A percentile compares a stretch with the other conserved stretches of the same genome.
phyloP scores from a whole-genome alignment of 352 stramenopile species.

The Phytopythium kandeliae region DNA sequence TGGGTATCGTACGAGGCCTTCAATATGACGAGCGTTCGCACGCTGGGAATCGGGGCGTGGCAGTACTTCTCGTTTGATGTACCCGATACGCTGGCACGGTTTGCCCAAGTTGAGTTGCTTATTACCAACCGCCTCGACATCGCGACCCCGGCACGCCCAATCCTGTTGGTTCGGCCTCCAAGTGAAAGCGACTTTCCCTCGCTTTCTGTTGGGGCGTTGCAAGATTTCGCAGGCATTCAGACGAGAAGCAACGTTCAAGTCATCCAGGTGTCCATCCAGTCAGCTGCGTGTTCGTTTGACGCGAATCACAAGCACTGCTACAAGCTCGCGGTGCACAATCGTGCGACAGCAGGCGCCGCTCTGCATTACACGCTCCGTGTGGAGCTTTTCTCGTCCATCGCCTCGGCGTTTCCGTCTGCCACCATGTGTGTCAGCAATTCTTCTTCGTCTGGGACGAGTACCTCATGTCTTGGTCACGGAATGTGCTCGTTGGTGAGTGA shows the following conservation, averaged over 20 bases:
- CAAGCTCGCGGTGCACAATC: conserved; percentile 70
- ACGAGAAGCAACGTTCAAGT: conserved; percentile 17
- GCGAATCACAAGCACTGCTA: conserved; percentile 41
- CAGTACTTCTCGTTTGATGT: conserved; percentile 67
- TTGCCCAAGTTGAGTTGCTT: conserved; percentile 39
- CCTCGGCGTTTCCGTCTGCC: conserved; percentile 13
- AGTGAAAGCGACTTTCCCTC: conserved; percentile 49
- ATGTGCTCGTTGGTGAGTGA: conserved; percentile 33
- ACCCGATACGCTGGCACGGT: conserved; percentile 23
- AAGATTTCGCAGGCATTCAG: conserved; percentile 45
- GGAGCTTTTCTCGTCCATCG: conserved; percentile 21
- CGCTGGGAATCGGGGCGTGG: conserved; percentile 46
- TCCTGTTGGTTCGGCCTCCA: conserved; percentile 53
- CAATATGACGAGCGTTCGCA: conserved; percentile 12
- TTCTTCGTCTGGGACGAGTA: conserved; percentile 8
- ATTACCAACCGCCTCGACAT: conserved; percentile 37
- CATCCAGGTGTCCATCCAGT: conserved; percentile 39
- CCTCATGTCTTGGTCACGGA: conserved; percentile 48
- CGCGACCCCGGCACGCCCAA: conserved; percentile 34
- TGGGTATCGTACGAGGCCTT: conserved; percentile 23
- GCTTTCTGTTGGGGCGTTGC: conserved; percentile 29
- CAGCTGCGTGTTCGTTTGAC: conserved; percentile 28
- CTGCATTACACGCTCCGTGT: conserved; percentile 45
- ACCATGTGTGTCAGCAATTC: neutral
- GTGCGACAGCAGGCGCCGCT: conserved; percentile 34